These are phyloP conservation scores for Salix purpurea DNA, from an alignment of 345 rosid genomes.

Conservation along the genomic window DNA sequence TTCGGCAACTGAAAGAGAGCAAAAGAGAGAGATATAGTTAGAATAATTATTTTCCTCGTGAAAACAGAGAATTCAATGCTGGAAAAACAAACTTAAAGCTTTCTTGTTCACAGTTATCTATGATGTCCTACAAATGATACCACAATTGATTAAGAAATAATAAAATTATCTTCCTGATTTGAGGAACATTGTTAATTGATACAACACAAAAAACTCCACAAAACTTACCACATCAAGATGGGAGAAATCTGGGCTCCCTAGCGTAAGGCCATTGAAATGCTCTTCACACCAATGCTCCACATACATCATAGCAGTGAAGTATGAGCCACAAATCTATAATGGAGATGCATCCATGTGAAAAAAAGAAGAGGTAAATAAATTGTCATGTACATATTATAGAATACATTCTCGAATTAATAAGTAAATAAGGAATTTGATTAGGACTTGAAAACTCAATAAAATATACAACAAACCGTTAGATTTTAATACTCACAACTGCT, in stretches of 20 bases:
- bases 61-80: not conserved
- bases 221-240: constrained; percentile 69
- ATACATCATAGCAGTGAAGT: constrained; percentile 81
- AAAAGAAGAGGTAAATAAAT: not conserved
- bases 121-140: not conserved
- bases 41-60: not conserved
- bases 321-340: constrained; percentile 70
- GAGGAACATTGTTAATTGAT: not conserved
- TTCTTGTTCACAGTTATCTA: not conserved
- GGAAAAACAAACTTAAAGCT: not conserved
- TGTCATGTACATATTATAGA: not conserved
- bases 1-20: constrained; percentile 53
- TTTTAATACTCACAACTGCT: constrained; percentile 63
- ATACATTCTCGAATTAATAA: not conserved
- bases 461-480: not conserved
- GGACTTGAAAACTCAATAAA: not conserved
- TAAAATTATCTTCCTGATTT: not conserved
- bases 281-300: constrained; percentile 98
- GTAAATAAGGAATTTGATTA: not conserved
- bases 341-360: constrained; percentile 10
- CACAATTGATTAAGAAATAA: not conserved
- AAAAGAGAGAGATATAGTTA: not conserved
- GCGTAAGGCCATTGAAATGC: constrained; percentile 56
- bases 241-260: constrained; percentile 90
- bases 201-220: not conserved